Evolutionary conservation across 2,329 filamentous ascomycete genomes (phyloP), one percentile per base, ranked within the genome.

Genomic region (Didymella segeticola): DNA sequence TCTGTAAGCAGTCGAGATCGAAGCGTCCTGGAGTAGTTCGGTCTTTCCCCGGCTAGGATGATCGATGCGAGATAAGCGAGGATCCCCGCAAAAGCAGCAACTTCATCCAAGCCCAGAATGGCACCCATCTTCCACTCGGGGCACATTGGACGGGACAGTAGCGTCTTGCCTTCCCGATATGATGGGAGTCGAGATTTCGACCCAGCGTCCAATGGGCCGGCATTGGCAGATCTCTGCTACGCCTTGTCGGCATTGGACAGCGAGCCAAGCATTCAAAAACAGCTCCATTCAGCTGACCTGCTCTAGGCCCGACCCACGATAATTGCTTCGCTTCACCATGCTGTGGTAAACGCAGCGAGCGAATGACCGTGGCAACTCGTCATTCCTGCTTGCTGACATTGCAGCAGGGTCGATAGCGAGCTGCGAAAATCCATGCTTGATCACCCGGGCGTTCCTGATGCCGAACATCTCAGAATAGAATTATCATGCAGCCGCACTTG

Each of bases 231-330:
- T 15, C 27, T 30, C 31, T 27, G 9, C 14, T 26, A 8, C 48
- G 9, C 22, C 5, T 26, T 43, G 22, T 31, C 33, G 39, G 22
- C 27, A 39, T 19, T 22, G 10, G 20, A 31, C 14, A 25, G 36
- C 14, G 10, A 22, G 48, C 48, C 15, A 52, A 46, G 48, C 27
- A 5, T 26, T 8, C 19, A n/a, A 22, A 12, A 17, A 27, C 25
- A 17, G 56, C 48, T 43, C 57, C 49, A 42, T 46, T 50, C 48
- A 61, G 58, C 62, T 64, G 55, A 36, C 42, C 20, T 6, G 57
- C 60, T 65, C 58, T 64, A 57, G 53, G 62, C 42, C 58, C 53
- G 56, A 50, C 57, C 47, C 47, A 48, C 43, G 23, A 47, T 38
- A 36, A 38, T 31, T 50, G 29, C 23, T 34, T 60, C 55, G 54